These are phyloP conservation scores for Larix kaempferi DNA, from an alignment of 75 land plant species.

Conservation along the genomic window DNA sequence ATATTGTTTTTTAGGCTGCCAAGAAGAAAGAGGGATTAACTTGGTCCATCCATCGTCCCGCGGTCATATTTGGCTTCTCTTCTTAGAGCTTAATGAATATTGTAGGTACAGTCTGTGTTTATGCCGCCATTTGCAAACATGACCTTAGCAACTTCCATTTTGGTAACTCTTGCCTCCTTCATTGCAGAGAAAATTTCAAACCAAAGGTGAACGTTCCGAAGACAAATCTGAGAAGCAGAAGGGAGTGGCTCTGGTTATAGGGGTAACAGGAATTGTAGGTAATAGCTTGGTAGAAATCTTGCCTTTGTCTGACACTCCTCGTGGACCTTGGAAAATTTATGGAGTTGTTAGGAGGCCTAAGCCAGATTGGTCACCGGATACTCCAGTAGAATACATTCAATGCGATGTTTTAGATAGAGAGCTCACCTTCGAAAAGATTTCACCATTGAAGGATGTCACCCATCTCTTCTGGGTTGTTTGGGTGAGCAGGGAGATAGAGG, in stretches of 20 bases:
- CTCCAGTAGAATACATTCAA: slow-evolving; percentile 38
- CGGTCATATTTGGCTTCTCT: slow-evolving; percentile 64
- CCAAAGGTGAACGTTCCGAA: background rate
- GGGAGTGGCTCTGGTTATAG: slow-evolving; percentile 38
- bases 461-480: slow-evolving; percentile 73
- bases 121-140: too few species aligned
- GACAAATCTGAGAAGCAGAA: background rate
- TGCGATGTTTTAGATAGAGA: slow-evolving; percentile 48
- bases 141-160: too few species aligned
- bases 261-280: slow-evolving; percentile 77
- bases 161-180: slow-evolving; percentile 24
- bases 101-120: slow-evolving; percentile 16
- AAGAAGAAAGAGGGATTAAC: slow-evolving; percentile 32
- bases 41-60: slow-evolving; percentile 70
- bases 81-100: slow-evolving; percentile 60
- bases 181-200: background rate
- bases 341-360: slow-evolving; percentile 57
- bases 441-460: slow-evolving; percentile 57
- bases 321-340: slow-evolving; percentile 75
- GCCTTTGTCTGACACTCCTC: slow-evolving; percentile 55
- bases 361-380: slow-evolving; percentile 14
- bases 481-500: slow-evolving; percentile 32
- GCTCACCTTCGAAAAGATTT: slow-evolving; percentile 49
- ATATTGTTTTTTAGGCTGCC: slow-evolving; percentile 38
- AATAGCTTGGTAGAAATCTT: slow-evolving; percentile 69